A percentile compares a stretch with the other conserved stretches of the same genome.
Conservation (phyloP, 805 yeast genomes). For the Zygosaccharomyces bisporus region DNA sequence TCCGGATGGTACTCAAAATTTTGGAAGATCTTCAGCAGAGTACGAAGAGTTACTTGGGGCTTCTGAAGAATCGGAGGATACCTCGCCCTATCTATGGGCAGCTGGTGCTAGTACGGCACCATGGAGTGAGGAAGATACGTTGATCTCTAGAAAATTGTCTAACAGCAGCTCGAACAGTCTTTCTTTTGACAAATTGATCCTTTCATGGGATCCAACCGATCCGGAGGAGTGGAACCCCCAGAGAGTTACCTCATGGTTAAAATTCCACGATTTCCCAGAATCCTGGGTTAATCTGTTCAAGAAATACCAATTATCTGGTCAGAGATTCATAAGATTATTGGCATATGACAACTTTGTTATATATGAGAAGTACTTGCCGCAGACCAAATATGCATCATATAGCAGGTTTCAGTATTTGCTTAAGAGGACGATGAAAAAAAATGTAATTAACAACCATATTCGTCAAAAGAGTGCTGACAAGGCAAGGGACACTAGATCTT, state of each 20-base stretch:
- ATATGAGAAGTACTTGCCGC: conserved; percentile 39
- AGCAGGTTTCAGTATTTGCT: conserved; percentile 53
- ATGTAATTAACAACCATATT: conserved; percentile 30
- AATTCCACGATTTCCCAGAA: conserved; percentile 60
- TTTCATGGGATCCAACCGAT: conserved; percentile 49
- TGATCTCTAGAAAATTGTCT: conserved; percentile 27
- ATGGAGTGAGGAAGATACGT: conserved; percentile 6
- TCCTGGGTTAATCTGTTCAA: conserved; percentile 70
- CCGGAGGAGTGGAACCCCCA: conserved; percentile 68
- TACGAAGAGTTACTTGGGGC: conserved; percentile 4
- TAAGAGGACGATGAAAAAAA: conserved; percentile 43
- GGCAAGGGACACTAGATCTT: conserved; percentile 23
- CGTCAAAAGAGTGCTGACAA: conserved; percentile 24
- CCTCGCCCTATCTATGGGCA: conserved; percentile 7
- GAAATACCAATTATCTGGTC: conserved; percentile 55
- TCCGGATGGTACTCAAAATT: background rate
- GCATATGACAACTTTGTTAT: conserved; percentile 59
- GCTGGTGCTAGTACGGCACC: conserved; percentile 6
- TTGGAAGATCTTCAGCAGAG: conserved; percentile 5
- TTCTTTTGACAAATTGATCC: conserved; percentile 29
- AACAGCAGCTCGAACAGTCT: conserved; percentile 25
- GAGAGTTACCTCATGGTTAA: conserved; percentile 68
- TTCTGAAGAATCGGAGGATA: conserved; percentile 6
- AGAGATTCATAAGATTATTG: conserved; percentile 59
- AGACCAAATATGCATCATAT: conserved; percentile 49